phyloP scores from a whole-genome alignment of 23 red algal genomes.

The Gracilaria caudata region DNA sequence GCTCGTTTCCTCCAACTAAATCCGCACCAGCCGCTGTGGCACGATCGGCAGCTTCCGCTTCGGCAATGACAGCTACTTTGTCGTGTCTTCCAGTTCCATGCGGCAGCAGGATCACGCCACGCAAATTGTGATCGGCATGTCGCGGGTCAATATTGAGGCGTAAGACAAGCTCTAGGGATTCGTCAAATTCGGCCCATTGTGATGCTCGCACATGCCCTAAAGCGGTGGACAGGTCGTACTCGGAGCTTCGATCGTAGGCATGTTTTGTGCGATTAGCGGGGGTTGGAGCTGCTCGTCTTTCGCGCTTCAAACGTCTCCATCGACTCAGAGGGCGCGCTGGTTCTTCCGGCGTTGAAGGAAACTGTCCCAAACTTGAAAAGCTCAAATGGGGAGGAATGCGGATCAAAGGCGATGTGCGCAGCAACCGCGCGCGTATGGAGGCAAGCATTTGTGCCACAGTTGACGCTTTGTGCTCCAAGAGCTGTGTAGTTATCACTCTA shows the following conservation, averaged over 20 bases:
- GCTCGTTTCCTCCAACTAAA: constrained; percentile 58
- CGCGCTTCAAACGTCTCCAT: constrained; percentile 50
- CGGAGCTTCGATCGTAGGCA: constrained; percentile 13
- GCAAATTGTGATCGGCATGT: constrained; percentile 65
- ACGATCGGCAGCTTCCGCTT: constrained; percentile 14
- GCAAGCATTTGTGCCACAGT: background rate
- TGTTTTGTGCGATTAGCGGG: constrained; percentile 31
- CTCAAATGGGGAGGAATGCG: background rate
- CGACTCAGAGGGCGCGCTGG: constrained; percentile 12
- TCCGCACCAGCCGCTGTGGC: constrained; percentile 67
- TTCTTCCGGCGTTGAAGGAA: background rate
- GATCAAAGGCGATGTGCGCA: background rate
- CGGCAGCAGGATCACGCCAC: constrained; percentile 56
- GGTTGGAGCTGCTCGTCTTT: constrained; percentile 31
- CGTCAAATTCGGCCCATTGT: constrained; percentile 73
- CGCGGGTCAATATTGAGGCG: constrained; percentile 79
- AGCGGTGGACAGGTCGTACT: constrained; percentile 29
- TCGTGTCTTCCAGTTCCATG: constrained; percentile 55
- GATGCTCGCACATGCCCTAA: constrained; percentile 51
- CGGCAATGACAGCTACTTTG: constrained; percentile 52
- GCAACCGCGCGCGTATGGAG: background rate
- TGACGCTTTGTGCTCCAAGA: background rate
- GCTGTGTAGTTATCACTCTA: background rate
- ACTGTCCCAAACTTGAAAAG: background rate
- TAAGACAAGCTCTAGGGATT: constrained; percentile 67